Base-by-base conservation (phyloP, 1,139 yeast species). In the Nakaseomyces sp. region DNA sequence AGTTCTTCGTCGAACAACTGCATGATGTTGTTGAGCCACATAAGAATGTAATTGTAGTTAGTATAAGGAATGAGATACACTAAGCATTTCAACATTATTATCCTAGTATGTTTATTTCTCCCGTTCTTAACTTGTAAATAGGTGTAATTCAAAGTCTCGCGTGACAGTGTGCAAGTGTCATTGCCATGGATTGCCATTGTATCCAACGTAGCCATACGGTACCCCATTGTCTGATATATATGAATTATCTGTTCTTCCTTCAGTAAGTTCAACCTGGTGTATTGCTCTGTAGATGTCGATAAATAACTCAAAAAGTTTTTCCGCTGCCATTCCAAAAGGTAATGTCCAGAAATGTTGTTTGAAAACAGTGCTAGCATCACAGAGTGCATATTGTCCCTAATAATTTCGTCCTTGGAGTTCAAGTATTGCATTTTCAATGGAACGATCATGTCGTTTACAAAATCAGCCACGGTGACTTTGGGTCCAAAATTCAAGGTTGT, bases 351-450 rank as follows among this genome's bases (percentile, higher is more conserved):
- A 3, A 44, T 20, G 7, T 40, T 37, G 30, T 49, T 52, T 2
- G 44, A 26, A 35, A 49, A 56, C 5, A 56, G 22, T 3, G 57
- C 42, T 2, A 60, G 38, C 25, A 52, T 43, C 25, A 56, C 52
- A 1, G 56, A 45, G 42, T 58, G 60, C 9, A 53, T 49, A 4
- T 52, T 44, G 43, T 60, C 65, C 31, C 56, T 47, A 1, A 60
- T 45, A 3, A 50, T 53, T 6, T 37, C 39, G 18, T 47, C 41
- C 3, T 45, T 9, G 5, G 50, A 45, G 12, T 45, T 18, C 6
- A 52, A 28, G 39, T 47, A 52, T 5, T 40, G 44, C 7, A 43
- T 5, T 13, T 47, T 31, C 5, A 56, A 20, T 2, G 60, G 58
- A 9, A 42, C 43, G n/a, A 56, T 36, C 4, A 39, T 38, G 6